Percentiles rank a stretch among this genome's conserved stretches.
These are phyloP conservation scores for Yamadazyma olivae DNA, from an alignment of 805 yeast genomes.

Conservation along the genomic window DNA sequence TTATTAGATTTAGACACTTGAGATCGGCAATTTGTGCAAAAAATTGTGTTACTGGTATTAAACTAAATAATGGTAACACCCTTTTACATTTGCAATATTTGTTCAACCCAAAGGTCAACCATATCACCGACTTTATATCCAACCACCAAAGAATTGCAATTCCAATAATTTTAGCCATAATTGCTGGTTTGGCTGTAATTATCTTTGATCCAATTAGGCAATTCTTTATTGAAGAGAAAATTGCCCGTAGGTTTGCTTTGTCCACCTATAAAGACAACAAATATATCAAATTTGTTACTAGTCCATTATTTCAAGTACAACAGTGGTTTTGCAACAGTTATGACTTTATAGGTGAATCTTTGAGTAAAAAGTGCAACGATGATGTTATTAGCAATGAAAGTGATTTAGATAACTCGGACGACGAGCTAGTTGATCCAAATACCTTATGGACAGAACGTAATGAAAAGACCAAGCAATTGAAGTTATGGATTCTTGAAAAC, in stretches of 20 bases:
- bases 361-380: slow-evolving; percentile 10
- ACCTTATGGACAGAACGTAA: slow-evolving; percentile 69
- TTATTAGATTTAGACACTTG: slow-evolving; percentile 51
- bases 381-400: slow-evolving; percentile 16
- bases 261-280: slow-evolving; percentile 40
- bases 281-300: slow-evolving; percentile 22
- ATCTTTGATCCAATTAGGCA: slow-evolving; percentile 93
- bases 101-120: slow-evolving; percentile 50
- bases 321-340: slow-evolving; percentile 30
- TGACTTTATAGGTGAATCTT: slow-evolving; percentile 32
- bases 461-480: slow-evolving; percentile 64
- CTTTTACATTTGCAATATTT: slow-evolving; percentile 70
- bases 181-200: slow-evolving; percentile 79
- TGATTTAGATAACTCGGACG: slow-evolving; percentile 11
- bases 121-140: slow-evolving; percentile 54
- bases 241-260: slow-evolving; percentile 57
- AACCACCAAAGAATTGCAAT: slow-evolving; percentile 81
- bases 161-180: slow-evolving; percentile 72
- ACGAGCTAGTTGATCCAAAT: slow-evolving; percentile 17
- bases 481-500: slow-evolving; percentile 81
- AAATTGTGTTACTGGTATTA: slow-evolving; percentile 84
- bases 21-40: slow-evolving; percentile 82
- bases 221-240: slow-evolving; percentile 69
- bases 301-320: slow-evolving; percentile 24
- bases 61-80: slow-evolving; percentile 52